These are phyloP conservation scores for Trifolium fragiferum DNA, from an alignment of 306 rosid species.

Conservation along the genomic window DNA sequence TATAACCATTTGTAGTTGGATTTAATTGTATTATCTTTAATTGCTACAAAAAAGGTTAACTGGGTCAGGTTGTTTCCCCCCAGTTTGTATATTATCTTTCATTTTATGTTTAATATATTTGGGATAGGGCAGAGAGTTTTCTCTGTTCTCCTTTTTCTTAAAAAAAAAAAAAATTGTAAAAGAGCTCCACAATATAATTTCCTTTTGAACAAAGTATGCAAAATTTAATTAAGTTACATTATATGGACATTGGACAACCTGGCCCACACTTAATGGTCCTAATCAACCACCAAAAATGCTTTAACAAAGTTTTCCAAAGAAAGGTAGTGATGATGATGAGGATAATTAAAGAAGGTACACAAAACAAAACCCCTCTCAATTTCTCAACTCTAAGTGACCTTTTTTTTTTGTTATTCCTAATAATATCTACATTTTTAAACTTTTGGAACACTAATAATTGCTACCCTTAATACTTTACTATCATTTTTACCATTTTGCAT, in stretches of 20 bases:
- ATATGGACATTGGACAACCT: slow-evolving; percentile 33
- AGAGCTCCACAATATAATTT: slow-evolving; percentile 9
- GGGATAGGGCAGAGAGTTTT: too few species aligned
- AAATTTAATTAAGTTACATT: slow-evolving; percentile 46
- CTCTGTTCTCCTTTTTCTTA: too few species aligned
- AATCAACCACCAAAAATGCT: slow-evolving; percentile 21
- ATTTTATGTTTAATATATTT: too few species aligned
- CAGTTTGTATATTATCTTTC: too few species aligned
- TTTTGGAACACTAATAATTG: slow-evolving; percentile 44
- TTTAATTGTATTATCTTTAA: too few species aligned
- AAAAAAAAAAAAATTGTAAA: background rate
- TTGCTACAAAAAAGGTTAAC: too few species aligned
- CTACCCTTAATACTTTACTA: slow-evolving; percentile 30
- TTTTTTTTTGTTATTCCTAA: slow-evolving; percentile 38
- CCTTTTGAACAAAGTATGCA: slow-evolving; percentile 41
- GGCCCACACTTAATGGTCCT: slow-evolving; percentile 46
- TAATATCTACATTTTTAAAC: slow-evolving; percentile 19
- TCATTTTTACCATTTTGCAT: slow-evolving; percentile 52
- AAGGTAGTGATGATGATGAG: slow-evolving; percentile 36
- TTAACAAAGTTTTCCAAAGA: slow-evolving; percentile 32
- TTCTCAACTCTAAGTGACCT: slow-evolving; percentile 36
- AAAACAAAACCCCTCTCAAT: slow-evolving; percentile 40
- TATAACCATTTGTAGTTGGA: too few species aligned
- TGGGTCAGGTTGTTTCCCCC: too few species aligned
- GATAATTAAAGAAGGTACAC: slow-evolving; percentile 30